phyloP scores from a whole-genome alignment of 768 basidiomycete species.

The Amanita molliuscula region DNA sequence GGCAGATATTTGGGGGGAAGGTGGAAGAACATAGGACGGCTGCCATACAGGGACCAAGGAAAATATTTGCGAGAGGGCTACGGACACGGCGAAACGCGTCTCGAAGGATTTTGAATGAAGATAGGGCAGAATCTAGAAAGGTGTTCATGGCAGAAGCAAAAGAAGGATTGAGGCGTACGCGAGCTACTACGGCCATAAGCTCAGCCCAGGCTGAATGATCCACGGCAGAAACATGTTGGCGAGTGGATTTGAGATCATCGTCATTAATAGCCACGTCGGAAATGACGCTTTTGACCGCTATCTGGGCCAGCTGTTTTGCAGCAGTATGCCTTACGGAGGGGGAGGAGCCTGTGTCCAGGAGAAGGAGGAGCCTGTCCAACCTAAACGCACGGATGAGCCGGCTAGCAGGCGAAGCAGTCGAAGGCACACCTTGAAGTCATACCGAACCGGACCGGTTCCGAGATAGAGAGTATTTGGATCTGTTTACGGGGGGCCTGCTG shows the following conservation, averaged over 20 bases:
- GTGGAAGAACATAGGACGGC: constrained; percentile 17
- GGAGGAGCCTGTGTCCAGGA: constrained; percentile 93
- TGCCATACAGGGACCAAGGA: constrained; percentile 75
- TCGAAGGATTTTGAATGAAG: constrained; percentile 90
- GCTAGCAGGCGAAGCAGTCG: neutral
- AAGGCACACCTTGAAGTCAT: constrained; percentile 67
- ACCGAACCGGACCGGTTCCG: constrained; percentile 43
- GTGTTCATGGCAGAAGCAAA: constrained; percentile 3
- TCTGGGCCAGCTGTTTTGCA: constrained; percentile 88
- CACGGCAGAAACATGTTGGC: constrained; percentile 44
- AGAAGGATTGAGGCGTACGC: constrained; percentile 37
- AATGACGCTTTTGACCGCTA: constrained; percentile 79
- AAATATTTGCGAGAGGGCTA: constrained; percentile 83
- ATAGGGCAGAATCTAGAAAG: constrained; percentile 72
- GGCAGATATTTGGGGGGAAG: constrained; percentile 20
- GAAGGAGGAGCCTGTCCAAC: constrained; percentile 92
- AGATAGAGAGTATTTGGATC: constrained; percentile 28
- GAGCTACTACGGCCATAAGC: constrained; percentile 81
- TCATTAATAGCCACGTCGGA: constrained; percentile 69
- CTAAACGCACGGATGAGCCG: constrained; percentile 26
- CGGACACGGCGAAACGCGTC: constrained; percentile 81
- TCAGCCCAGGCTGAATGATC: constrained; percentile 84
- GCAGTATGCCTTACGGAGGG: constrained; percentile 87
- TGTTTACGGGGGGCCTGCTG: constrained; percentile 48
- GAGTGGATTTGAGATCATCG: constrained; percentile 60